Base-by-base conservation (phyloP, 306 rosid species). In the Ziziphus jujuba region DNA sequence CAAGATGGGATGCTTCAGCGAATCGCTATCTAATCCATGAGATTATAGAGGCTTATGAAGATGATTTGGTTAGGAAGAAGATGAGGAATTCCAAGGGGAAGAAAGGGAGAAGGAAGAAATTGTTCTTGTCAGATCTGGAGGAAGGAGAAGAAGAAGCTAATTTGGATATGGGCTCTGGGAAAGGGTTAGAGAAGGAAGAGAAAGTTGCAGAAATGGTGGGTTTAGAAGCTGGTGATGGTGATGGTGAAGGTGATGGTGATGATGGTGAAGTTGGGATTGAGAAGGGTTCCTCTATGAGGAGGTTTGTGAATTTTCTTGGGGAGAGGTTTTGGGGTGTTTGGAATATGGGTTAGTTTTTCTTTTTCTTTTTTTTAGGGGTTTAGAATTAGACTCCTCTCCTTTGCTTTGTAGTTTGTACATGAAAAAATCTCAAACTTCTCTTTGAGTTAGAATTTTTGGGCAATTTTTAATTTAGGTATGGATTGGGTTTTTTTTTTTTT, bases 21-120 rank as follows among this genome's bases (percentile, higher is more conserved):
- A 68, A 69, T 44, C 82, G 75, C 24, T 67, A 73, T 57, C 67
- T 78, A 19, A 78, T 78, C 31, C 75, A 78, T 9, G 82, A 78
- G 24, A 68, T 72, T 19, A 68, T 78, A n/a, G 82, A 78, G 70
- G 82, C 79, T 54, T 73, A 78, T 21, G 82, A 78, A 59, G 82
- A 68, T 14, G 65, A 69, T 4, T 34, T 68, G 68, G 58, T 57
- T 61, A 73, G 62, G 47, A 72, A 57, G 70, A 58, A 5, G 17
- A 73, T 53, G 75, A 78, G 51, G 82, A 79, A 24, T 28, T 61
- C 19, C 44, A 74, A 63, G 51, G 57, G 33, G 67, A 59, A 47
- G 28, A 34, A 63, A 11, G 36, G 51, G 20, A 16, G 38, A 17
- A 36, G 7, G 9, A 6, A 22, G 35, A 48, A 9, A 3, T 33